Base-by-base conservation (phyloP, 2,329 filamentous ascomycete species). In the Macroventuria anomochaeta region DNA sequence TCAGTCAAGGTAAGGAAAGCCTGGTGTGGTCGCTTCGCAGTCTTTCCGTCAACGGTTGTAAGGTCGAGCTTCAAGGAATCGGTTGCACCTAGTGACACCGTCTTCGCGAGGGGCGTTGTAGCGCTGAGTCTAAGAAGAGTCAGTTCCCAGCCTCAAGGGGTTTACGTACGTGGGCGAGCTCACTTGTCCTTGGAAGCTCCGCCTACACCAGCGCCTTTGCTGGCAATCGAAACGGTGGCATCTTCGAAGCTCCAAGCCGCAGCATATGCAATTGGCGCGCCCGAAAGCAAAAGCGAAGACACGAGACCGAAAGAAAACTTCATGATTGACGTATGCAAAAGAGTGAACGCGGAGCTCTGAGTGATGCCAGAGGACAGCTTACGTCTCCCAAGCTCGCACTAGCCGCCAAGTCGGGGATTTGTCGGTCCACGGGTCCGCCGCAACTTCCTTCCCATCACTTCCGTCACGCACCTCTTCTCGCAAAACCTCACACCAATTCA, bases 1-100 rank as follows among this genome's bases (percentile, higher is more conserved):
- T 97, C 92, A 65, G 85, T 87, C 53, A 99, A 77, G 13, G 95
- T 82, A 47, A 99, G 82, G 80, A 97, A 97, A 5, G 92, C 92
- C 77, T 99, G 95, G 77, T 99, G 95, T 65, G 95, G 91, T 62
- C 90, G 86, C 81, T 92, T 93, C 39, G 85, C 83, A 65, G 86
- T 88, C 76, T 87, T 86, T 71, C 85, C 87, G 69, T 96, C 91
- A 72, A 89, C 88, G 7, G 91, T 84, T 28, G 91, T 96, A 67
- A 99, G 79, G 62, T 86, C 77, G 62, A 99, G 79, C 80, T 95
- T 96, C 70, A 97, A 80, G 34, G 86, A 86, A 71, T 96, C 92
- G 47, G 84, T 75, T 47, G 82, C 76, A 58, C 86, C 85, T 58
- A 97, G 80, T 10, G 81, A 75, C 34, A 97, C 73, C 11, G 87